These are phyloP conservation scores for Schizophyllum amplum DNA, from an alignment of 1,284 basidiomycete species.

Conservation along the genomic window DNA sequence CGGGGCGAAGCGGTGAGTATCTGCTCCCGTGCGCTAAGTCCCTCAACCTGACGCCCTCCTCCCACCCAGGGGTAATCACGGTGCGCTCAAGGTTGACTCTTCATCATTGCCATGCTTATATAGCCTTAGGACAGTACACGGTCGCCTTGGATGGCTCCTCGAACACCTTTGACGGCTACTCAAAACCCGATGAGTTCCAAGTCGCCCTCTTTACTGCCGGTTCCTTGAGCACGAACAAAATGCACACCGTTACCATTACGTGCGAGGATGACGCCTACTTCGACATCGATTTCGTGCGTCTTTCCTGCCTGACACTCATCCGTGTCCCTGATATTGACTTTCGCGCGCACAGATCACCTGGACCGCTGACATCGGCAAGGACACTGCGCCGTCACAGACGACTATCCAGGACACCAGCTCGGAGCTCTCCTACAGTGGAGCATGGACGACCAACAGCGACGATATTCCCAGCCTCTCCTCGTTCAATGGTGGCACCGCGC, in stretches of 20 bases:
- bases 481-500: slow-evolving; percentile 13
- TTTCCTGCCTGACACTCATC: not conserved
- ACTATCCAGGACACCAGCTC: slow-evolving; percentile 7
- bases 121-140: slow-evolving; percentile 15
- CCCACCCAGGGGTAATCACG: slow-evolving; percentile 20
- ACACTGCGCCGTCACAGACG: not conserved
- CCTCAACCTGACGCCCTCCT: too few species aligned
- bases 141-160: slow-evolving; percentile 22
- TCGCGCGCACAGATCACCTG: slow-evolving; percentile 11
- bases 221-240: slow-evolving; percentile 14
- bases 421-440: slow-evolving; percentile 14
- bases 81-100: slow-evolving; percentile 4
- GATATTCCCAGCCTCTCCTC: slow-evolving; percentile 5
- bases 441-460: slow-evolving; percentile 11
- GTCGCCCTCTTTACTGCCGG: slow-evolving; percentile 20
- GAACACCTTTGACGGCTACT: slow-evolving; percentile 13
- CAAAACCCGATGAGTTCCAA: slow-evolving; percentile 16
- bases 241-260: slow-evolving; percentile 18
- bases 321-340: not conserved
- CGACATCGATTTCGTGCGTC: slow-evolving; percentile 24
- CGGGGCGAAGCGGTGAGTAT: slow-evolving; percentile 20
- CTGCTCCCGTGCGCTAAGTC: too few species aligned
- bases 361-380: slow-evolving; percentile 1
- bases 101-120: not conserved
- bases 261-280: slow-evolving; percentile 19